Conservation (phyloP, 495 filamentous ascomycete species). For the Xylaria sp. region DNA sequence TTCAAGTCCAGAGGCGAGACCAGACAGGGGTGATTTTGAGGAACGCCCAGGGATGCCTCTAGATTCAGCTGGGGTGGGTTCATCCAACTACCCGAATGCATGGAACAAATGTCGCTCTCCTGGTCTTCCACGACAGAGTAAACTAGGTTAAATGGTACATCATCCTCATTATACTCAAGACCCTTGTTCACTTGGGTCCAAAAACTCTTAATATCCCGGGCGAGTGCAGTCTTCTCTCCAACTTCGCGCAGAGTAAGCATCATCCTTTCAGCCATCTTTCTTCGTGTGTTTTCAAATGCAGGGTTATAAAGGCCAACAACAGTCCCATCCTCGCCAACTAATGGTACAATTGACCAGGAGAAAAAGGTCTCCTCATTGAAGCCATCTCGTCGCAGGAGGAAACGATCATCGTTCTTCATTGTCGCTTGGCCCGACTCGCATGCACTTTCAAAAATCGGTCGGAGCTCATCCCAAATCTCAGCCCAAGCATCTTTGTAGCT, state of each 20-base stretch:
- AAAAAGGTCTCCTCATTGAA: conserved; percentile 75
- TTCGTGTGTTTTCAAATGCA: conserved; percentile 70
- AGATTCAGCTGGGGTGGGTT: conserved; percentile 62
- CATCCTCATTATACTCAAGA: conserved; percentile 66
- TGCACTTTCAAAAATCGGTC: conserved; percentile 65
- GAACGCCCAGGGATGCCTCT: conserved; percentile 69
- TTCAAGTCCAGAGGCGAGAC: conserved; percentile 63
- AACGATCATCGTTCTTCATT: conserved; percentile 76
- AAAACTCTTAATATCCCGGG: conserved; percentile 69
- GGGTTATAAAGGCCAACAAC: conserved; percentile 74
- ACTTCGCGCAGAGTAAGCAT: conserved; percentile 73
- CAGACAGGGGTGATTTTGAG: conserved; percentile 62
- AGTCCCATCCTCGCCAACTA: conserved; percentile 66
- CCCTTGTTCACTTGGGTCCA: conserved; percentile 64
- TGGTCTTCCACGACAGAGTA: conserved; percentile 66
- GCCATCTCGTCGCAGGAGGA: conserved; percentile 66
- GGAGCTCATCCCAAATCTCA: conserved; percentile 71
- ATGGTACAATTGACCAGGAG: conserved; percentile 70
- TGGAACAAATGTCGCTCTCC: conserved; percentile 67
- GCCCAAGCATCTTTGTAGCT: conserved; percentile 68
- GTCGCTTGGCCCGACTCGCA: conserved; percentile 67
- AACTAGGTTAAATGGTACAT: conserved; percentile 69
- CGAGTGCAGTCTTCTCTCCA: conserved; percentile 70
- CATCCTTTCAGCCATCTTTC: conserved; percentile 68
- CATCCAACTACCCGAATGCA: conserved; percentile 63